phyloP scores from a whole-genome alignment of 768 basidiomycete species.

The Mycena crocata region DNA sequence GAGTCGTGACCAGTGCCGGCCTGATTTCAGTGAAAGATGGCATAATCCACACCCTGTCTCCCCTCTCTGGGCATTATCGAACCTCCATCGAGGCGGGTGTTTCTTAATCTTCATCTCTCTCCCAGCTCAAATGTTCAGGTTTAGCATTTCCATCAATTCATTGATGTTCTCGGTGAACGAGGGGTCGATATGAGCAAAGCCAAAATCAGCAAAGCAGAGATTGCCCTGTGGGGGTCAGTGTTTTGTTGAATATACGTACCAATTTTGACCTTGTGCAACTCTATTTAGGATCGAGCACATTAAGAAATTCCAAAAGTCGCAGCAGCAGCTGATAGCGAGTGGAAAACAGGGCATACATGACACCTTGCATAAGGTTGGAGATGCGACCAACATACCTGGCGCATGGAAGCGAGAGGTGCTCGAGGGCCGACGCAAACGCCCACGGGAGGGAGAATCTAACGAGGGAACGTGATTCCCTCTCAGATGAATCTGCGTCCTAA shows the following conservation, averaged over 20 bases:
- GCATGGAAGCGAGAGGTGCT: conserved; percentile 48
- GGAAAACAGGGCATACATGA: conserved; percentile 49
- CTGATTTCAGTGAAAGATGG: conserved; percentile 74
- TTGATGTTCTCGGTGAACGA: conserved; percentile 60
- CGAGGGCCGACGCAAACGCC: conserved; percentile 38
- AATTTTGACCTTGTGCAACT: neutral
- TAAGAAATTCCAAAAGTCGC: conserved; percentile 55
- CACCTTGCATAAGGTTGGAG: conserved; percentile 40
- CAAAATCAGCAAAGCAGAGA: conserved; percentile 70
- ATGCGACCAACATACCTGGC: conserved; percentile 8
- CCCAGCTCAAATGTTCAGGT: neutral
- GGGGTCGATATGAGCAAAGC: conserved; percentile 72
- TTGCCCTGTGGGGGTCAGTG: conserved; percentile 66
- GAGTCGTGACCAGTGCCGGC: conserved; percentile 73
- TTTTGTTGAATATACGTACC: neutral
- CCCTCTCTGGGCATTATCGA: conserved; percentile 77
- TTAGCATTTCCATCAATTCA: conserved; percentile 71
- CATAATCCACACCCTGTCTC: conserved; percentile 68
- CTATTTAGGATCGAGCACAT: conserved; percentile 62
- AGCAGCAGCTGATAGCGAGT: conserved; percentile 41
- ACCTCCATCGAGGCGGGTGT: conserved; percentile 63
- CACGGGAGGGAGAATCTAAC: neutral
- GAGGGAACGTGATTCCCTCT: too few species aligned
- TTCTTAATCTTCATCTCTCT: neutral
- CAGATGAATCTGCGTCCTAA: too few species aligned